These are phyloP conservation scores for Apium graveolens DNA, from an alignment of 129 eudicot species.

Conservation along the genomic window DNA sequence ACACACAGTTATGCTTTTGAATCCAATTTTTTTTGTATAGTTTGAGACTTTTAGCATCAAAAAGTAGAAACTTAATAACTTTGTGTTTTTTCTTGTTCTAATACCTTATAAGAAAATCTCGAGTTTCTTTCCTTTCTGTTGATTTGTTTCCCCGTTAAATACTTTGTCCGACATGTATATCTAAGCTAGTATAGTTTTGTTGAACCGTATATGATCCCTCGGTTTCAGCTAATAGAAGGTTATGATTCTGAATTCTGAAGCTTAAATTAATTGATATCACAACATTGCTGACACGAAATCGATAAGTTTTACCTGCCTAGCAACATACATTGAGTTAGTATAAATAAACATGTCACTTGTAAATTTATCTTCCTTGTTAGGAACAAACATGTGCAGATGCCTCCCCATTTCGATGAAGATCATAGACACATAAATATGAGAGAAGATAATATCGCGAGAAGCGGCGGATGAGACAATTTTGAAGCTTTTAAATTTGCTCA, in stretches of 20 bases:
- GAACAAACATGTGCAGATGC: no score
- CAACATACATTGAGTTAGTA: constrained; percentile 2
- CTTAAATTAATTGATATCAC: constrained; percentile 87
- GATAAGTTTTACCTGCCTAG: constrained; percentile 74
- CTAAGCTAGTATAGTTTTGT: constrained; percentile 82
- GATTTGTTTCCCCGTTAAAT: no score
- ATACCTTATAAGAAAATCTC: no score
- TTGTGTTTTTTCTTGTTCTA: not conserved
- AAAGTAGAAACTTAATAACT: not conserved
- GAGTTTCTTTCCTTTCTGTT: no score
- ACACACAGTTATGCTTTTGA: no score
- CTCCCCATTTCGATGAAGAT: no score
- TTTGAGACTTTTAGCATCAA: no score
- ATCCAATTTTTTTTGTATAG: not conserved
- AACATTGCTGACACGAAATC: constrained; percentile 87
- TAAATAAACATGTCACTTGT: no score
- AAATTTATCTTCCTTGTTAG: no score
- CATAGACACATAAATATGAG: no score
- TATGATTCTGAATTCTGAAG: constrained; percentile 86
- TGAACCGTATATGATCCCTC: constrained; percentile 94
- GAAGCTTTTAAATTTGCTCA: constrained; percentile 96
- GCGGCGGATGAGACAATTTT: no score
- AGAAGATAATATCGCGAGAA: no score
- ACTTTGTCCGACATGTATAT: constrained; percentile 92
- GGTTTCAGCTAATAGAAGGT: constrained; percentile 70